Evolutionary conservation across 2,329 filamentous ascomycete genomes (phyloP), one percentile per base, ranked within the genome.

Genomic region (Septoria petroselini): DNA sequence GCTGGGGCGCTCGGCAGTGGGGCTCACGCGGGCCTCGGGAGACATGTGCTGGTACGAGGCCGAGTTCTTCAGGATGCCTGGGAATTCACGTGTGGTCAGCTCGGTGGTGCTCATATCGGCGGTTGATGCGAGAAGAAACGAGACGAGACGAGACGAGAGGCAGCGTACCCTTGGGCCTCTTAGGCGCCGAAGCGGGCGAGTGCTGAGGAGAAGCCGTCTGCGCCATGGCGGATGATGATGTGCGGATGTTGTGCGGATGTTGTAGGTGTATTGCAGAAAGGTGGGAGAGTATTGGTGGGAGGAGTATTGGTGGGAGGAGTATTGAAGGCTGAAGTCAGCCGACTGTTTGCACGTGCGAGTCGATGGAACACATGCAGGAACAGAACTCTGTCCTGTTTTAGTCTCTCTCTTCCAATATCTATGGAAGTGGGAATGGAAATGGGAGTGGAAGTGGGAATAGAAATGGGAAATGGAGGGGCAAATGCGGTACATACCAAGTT

Each of bases 41-140:
- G 78, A 76, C 15, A 82, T 79, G 23, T 81, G 80, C 52, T 78
- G 76, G 62, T 80, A 84, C 54, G 79, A 88, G 41, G 56, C 68
- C 15, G 87, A 85, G 75, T 95, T 95, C 74, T 97, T 97, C 62
- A 97, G 82, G 63, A 97, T 97, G 60, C 91, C 91, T 96, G 60
- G 14, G 27, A 37, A 43, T 42, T 27, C 23, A 27, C 23, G 34
- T 19, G 3, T 19, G 41, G 43, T 35, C 17, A 50, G 49, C 43
- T 49, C 48, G 12, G 9, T 43, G 7, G 37, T 41, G 50, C 14
- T 5, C 9, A 9, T 9, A 9, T 27, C 41, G 29, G 31, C 51
- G 44, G 39, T 30, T 23, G 34, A 14, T 33, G 15, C 35, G n/a
- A n/a, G n/a, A n/a, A n/a, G n/a, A n/a, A n/a, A n/a, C n/a, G n/a